Percentiles rank a stretch among this genome's conserved stretches.
Evolutionary conservation across 495 filamentous ascomycete species (phyloP).

Genomic region (Talaromyces proteolyticus): DNA sequence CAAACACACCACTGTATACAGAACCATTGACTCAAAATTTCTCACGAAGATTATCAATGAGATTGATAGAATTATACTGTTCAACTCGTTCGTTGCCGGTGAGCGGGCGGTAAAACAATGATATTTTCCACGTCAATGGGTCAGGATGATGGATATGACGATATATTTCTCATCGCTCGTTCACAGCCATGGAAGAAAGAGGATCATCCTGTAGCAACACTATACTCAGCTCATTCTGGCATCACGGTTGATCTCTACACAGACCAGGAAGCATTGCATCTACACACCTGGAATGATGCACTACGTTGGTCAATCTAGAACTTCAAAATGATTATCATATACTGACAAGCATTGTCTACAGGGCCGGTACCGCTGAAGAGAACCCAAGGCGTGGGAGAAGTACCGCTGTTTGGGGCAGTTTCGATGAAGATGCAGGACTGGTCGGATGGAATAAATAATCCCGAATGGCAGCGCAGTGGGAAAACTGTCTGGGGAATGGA

Average conservation of each 20-base stretch:
- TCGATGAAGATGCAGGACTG: neutral
- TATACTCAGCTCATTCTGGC: neutral
- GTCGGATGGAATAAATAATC: neutral
- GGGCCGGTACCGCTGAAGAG: neutral
- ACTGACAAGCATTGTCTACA: neutral
- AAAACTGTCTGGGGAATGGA: neutral
- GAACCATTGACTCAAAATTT: no score
- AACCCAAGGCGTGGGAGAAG: neutral
- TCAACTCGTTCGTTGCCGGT: no score
- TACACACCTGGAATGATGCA: neutral
- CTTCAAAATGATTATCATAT: neutral
- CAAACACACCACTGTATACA: no score
- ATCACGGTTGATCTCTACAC: neutral
- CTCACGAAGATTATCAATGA: no score
- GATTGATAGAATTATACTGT: no score
- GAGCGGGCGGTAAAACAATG: no score
- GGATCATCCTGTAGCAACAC: neutral
- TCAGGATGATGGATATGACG: neutral
- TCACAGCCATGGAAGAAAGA: neutral
- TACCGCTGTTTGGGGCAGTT: neutral
- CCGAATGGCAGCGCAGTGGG: neutral
- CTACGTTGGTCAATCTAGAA: neutral
- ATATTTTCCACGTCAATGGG: no score
- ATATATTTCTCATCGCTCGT: neutral
- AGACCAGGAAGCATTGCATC: neutral